phyloP scores from a whole-genome alignment of 116 monocot species.

The Trichopus zeylanicus region DNA sequence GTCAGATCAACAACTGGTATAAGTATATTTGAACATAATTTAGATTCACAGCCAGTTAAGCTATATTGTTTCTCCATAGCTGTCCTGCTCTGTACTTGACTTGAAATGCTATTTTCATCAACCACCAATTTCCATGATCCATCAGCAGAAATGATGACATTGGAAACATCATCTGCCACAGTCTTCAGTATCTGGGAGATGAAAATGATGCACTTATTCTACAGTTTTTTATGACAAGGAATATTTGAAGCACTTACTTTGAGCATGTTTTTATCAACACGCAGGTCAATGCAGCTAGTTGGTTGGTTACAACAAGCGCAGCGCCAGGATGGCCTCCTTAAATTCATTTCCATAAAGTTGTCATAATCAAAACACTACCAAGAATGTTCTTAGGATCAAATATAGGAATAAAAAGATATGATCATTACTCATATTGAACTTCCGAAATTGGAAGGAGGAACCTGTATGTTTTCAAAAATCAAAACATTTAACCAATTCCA shows the following conservation, averaged over 20 bases:
- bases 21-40: neutral
- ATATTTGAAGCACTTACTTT: conserved; percentile 33
- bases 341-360: conserved; percentile 85
- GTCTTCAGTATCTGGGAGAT: conserved; percentile 54
- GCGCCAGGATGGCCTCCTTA: conserved; percentile 76
- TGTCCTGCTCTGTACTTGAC: conserved; percentile 5
- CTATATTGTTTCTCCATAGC: conserved; percentile 8
- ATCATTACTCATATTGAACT: no score
- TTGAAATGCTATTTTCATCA: conserved; percentile 21
- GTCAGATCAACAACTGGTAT: conserved; percentile 54
- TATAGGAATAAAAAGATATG: neutral
- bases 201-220: neutral
- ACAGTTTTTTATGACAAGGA: neutral
- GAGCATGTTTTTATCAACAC: conserved; percentile 76
- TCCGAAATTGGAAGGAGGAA: no score
- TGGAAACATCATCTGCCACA: conserved; percentile 32
- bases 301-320: conserved; percentile 83
- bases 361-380: conserved; percentile 92
- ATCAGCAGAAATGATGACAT: conserved; percentile 65
- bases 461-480: no score
- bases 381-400: neutral
- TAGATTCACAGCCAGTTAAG: conserved; percentile 12
- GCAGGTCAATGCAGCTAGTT: conserved; percentile 55
- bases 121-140: conserved; percentile 57
- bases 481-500: neutral